Conservation (phyloP, 1,284 basidiomycete species). For the Puccinia novopanici region DNA sequence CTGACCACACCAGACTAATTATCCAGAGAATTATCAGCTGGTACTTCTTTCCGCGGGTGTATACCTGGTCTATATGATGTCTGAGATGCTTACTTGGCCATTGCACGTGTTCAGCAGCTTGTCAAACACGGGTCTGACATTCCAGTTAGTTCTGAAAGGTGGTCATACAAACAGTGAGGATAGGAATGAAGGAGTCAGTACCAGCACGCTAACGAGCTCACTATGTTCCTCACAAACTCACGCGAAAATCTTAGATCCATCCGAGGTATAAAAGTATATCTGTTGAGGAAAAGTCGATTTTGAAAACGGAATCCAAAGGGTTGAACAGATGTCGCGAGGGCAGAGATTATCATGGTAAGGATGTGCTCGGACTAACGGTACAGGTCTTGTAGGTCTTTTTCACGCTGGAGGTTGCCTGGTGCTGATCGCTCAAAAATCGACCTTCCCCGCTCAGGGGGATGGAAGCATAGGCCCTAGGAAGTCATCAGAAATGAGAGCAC, state of each 20-base stretch:
- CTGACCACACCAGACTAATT: slow-evolving; percentile 14
- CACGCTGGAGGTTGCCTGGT: neutral
- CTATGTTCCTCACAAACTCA: neutral
- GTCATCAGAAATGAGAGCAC: neutral
- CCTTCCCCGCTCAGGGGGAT: neutral
- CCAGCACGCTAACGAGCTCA: neutral
- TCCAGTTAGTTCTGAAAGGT: neutral
- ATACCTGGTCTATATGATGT: neutral
- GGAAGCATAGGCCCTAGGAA: slow-evolving; percentile 7
- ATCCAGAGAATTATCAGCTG: neutral
- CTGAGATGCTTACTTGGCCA: neutral
- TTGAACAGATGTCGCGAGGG: too few species aligned
- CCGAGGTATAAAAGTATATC: neutral
- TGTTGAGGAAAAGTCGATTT: neutral
- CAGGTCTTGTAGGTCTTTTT: neutral
- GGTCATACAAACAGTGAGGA: neutral
- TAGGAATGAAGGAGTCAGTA: neutral
- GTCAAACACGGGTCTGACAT: neutral
- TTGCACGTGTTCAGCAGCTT: neutral
- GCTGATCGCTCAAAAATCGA: neutral
- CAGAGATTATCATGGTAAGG: neutral
- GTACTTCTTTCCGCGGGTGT: neutral
- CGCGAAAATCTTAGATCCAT: slow-evolving; percentile 1
- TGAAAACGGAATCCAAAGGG: neutral
- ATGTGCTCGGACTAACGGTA: neutral